These are phyloP conservation scores for Phytophthora tubulina DNA, from an alignment of 352 stramenopile species.

Conservation along the genomic window DNA sequence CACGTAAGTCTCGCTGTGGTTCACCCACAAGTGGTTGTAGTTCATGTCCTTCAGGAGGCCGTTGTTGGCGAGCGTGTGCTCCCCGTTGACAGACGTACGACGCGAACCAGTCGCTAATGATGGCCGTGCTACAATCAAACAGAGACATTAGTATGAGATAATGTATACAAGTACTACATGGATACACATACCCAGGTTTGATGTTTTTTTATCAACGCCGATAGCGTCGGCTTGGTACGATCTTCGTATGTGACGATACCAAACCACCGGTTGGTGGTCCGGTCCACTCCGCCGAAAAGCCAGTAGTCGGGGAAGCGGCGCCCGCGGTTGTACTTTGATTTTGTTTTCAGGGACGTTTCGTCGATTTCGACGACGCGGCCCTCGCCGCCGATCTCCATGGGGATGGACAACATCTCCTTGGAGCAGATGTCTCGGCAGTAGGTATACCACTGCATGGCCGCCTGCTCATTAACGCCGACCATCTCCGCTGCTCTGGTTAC, in stretches of 20 bases:
- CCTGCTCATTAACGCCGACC: not conserved
- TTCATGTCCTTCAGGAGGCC: not conserved
- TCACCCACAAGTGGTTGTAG: not conserved
- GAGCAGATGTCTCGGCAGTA: slow-evolving; percentile 1
- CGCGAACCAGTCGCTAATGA: not conserved
- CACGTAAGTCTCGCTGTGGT: not conserved
- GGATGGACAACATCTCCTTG: not conserved
- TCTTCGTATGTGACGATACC: not conserved
- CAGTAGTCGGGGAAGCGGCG: not conserved
- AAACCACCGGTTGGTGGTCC: not conserved
- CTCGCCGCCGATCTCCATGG: not conserved
- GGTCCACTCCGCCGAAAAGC: not conserved
- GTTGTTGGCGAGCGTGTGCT: not conserved
- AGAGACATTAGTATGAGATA: not conserved
- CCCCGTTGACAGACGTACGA: not conserved
- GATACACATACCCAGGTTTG: not conserved
- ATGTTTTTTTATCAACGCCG: not conserved
- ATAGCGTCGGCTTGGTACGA: not conserved
- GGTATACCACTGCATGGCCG: not conserved
- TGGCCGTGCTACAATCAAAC: not conserved
- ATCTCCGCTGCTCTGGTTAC: not conserved
- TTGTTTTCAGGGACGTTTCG: slow-evolving; percentile 1
- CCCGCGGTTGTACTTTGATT: not conserved
- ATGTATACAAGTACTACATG: not conserved
- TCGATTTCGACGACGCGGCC: not conserved